These are phyloP conservation scores for Fraxinus cuspidata DNA, from an alignment of 257 asterid genomes.

Conservation along the genomic window DNA sequence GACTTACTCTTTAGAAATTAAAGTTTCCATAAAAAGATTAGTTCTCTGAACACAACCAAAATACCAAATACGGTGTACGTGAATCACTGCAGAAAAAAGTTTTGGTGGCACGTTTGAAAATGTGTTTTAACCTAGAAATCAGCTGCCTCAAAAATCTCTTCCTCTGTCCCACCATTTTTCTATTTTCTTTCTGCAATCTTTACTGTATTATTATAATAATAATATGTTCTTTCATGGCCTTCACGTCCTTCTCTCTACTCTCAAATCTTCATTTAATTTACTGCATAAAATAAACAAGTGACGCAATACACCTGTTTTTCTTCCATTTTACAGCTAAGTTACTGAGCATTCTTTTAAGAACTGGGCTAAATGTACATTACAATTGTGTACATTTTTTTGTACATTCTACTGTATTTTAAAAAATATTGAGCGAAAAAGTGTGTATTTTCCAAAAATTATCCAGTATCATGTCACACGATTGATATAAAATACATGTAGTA, in stretches of 20 bases:
- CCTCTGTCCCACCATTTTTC: background rate
- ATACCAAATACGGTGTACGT: background rate
- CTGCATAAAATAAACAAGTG: slow-evolving; percentile 26
- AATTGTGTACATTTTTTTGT: too few species aligned
- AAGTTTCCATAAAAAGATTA: background rate
- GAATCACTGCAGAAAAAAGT: background rate
- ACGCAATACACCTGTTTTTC: slow-evolving; percentile 23
- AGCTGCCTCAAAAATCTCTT: background rate
- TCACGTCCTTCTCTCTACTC: slow-evolving; percentile 35
- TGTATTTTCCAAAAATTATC: too few species aligned
- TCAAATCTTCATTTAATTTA: background rate
- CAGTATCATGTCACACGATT: too few species aligned
- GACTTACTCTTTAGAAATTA: background rate
- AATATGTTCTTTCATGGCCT: slow-evolving; percentile 23
- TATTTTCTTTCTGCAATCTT: background rate
- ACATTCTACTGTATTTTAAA: too few species aligned
- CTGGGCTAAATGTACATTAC: too few species aligned
- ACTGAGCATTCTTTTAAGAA: background rate
- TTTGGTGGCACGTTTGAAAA: background rate
- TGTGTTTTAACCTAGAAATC: background rate
- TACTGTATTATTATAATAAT: too few species aligned
- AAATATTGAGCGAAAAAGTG: too few species aligned
- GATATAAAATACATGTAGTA: too few species aligned
- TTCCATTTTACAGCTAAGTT: slow-evolving; percentile 20
- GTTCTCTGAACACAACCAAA: background rate